Base-by-base conservation (phyloP, 2,329 filamentous ascomycete species). In the Ilyonectria destructans region DNA sequence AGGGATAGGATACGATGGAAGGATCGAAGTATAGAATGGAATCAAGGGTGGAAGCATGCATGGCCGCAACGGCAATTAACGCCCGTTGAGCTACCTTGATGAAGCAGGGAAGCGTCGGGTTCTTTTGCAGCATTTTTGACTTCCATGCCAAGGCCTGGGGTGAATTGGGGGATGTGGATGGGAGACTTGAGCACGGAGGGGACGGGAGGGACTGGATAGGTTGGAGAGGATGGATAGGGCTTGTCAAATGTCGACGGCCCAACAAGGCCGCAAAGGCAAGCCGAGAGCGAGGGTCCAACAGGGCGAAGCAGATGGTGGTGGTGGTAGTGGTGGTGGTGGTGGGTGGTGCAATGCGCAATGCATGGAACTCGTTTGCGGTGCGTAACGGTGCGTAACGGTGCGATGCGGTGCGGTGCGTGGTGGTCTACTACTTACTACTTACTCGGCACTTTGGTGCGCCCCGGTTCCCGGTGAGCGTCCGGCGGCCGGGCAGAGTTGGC, bases 271-370 rank as follows among this genome's bases (percentile, higher is more conserved):
- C n/a, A 35, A 31, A 35, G 6, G n/a, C 29, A 10, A 54, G 51
- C n/a, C 51, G n/a, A 21, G 29, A 35, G 51, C 51, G 51, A 54
- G 51, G 51, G 31, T 37, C 51, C 51, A n/a, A n/a, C 51, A 35
- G 29, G 29, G 51, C 51, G 51, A 35, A 35, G 51, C n/a, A 54
- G 17, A n/a, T n/a, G 23, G 26, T 51, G 8, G 48, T 51, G 26
- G 37, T 37, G 6, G 26, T 26, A 23, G 23, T 49, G 23, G 46
- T 51, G 15, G 26, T 3, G 2, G 31, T 33, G 31, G 23, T 26
- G 26, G 46, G 23, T 49, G 23, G 46, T 51, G 15, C 23, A 51
- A 37, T 37, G 35, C 35, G 23, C 19, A 51, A 9, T 29, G 48
- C 26, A 51, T 51, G 48, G 48, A 31, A 49, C 19, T 13, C 21